These are phyloP conservation scores for Syncephalastrum contaminatum DNA, from an alignment of 371 early-diverging fungal genomes.

Conservation along the genomic window DNA sequence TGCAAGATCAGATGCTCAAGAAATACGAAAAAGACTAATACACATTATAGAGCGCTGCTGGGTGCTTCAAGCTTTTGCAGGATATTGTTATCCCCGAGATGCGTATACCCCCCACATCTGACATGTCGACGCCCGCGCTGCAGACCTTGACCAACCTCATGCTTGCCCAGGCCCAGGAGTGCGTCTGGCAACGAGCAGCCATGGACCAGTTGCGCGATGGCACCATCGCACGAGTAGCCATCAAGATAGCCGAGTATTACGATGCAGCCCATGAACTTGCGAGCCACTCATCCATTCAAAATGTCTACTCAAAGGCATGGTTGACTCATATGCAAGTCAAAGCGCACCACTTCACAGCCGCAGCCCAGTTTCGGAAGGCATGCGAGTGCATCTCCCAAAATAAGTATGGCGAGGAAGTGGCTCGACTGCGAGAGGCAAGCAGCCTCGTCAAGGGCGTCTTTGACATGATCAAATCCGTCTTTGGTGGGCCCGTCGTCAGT, in stretches of 20 bases:
- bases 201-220: slow-evolving; percentile 76
- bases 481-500: slow-evolving; percentile 17
- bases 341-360: slow-evolving; percentile 67
- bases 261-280: slow-evolving; percentile 64
- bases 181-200: slow-evolving; percentile 80
- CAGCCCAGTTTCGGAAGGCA: slow-evolving; percentile 75
- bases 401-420: slow-evolving; percentile 85
- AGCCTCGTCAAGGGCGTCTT: slow-evolving; percentile 36
- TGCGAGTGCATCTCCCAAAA: slow-evolving; percentile 66
- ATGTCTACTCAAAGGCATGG: slow-evolving; percentile 55
- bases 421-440: slow-evolving; percentile 65
- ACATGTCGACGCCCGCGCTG: slow-evolving; percentile 62
- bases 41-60: slow-evolving; percentile 69
- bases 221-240: slow-evolving; percentile 74
- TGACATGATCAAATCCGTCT: slow-evolving; percentile 24
- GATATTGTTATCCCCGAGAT: slow-evolving; percentile 58
- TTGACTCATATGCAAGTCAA: slow-evolving; percentile 68
- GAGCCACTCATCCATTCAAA: slow-evolving; percentile 47
- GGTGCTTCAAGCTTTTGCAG: slow-evolving; percentile 67
- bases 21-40: not conserved
- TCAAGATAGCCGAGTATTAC: slow-evolving; percentile 70
- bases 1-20: not conserved
- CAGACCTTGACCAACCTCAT: slow-evolving; percentile 66
- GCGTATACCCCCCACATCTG: slow-evolving; percentile 52
- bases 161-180: slow-evolving; percentile 92